These are phyloP conservation scores for Cichorium intybus DNA, from an alignment of 140 eudicot genomes.

Conservation along the genomic window DNA sequence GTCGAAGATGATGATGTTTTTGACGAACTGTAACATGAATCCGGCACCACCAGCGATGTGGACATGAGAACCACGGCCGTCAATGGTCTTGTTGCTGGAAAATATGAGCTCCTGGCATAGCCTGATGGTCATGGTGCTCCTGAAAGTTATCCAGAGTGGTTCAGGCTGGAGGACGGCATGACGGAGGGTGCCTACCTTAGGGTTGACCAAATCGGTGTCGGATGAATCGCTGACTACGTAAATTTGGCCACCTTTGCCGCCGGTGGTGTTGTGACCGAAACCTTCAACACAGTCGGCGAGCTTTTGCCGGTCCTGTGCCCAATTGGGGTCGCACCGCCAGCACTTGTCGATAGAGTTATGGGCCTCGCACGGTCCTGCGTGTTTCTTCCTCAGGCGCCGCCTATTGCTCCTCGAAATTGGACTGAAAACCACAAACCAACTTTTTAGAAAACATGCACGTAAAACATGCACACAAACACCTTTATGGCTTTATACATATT, in stretches of 20 bases:
- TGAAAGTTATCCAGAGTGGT: conserved; percentile 66
- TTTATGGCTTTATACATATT: background rate
- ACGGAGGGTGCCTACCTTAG: conserved; percentile 59
- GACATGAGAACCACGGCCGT: conserved; percentile 47
- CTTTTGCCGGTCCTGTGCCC: conserved; percentile 50
- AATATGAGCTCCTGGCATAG: conserved; percentile 51
- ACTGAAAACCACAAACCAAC: conserved; percentile 23
- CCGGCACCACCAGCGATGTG: conserved; percentile 51
- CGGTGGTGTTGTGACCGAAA: conserved; percentile 55
- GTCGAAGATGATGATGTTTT: conserved; percentile 39
- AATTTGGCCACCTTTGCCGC: conserved; percentile 53
- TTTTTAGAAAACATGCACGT: background rate
- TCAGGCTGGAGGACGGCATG: conserved; percentile 56
- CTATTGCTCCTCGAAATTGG: conserved; percentile 27
- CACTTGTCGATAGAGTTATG: conserved; percentile 57
- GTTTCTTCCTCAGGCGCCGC: conserved; percentile 23
- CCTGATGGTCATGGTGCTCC: conserved; percentile 38
- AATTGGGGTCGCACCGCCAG: conserved; percentile 62
- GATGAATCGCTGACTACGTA: conserved; percentile 53
- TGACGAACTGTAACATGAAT: conserved; percentile 34
- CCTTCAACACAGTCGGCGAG: conserved; percentile 55
- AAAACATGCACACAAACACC: background rate
- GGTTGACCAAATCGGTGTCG: conserved; percentile 51
- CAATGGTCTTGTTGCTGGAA: conserved; percentile 49
- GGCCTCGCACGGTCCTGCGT: conserved; percentile 44